Evolutionary conservation across 345 rosid species (phyloP), one percentile per base, ranked within the genome.

Genomic region (Firmiana major): DNA sequence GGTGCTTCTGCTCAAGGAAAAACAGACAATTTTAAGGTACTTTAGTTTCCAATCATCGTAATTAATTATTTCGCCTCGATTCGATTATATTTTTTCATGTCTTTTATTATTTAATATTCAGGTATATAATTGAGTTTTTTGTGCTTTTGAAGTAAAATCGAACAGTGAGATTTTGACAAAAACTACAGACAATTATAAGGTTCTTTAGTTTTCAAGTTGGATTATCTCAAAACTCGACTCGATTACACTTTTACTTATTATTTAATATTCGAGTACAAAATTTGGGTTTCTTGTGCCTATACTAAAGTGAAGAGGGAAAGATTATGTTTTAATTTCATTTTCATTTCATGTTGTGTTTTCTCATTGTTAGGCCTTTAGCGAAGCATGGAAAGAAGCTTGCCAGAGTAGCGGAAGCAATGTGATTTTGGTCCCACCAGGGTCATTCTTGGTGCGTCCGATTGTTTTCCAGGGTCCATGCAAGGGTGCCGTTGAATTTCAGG

Each of bases 361-460:
- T 46, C 6, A 42, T 19, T 51, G 59, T n/a, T 40, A 83, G 86
- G 78, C 83, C 0, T 73, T 85, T 46, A 1, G 19, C 1, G 13
- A 5, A 17, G 71, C 71, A 21, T 83, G 82, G 82, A 54, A 4
- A 1, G 2, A 26, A 31, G 86, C 85, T 53, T 86, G 88, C 43
- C 28, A 16, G 1, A 6, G 15, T 13, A 5, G 24, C 0, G 80
- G 64, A 9, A 40, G 1, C 0, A 67, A 10, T 34, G 26, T 48
- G 6, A 55, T 85, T 22, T 15, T 77, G 43, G 16, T 84, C 71
- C 87, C 86, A 4, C 0, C 7, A 0, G 84, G 89, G 5, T 63
- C 62, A 6, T 86, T 24, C 16, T 0, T 79, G 49, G 24, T 77
- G 62, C 48, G 64, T 38, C 75, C 82, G 0, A 21, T 62, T 45